These are phyloP conservation scores for Zasmidium cellare DNA, from an alignment of 2,329 filamentous ascomycete genomes.

Conservation along the genomic window DNA sequence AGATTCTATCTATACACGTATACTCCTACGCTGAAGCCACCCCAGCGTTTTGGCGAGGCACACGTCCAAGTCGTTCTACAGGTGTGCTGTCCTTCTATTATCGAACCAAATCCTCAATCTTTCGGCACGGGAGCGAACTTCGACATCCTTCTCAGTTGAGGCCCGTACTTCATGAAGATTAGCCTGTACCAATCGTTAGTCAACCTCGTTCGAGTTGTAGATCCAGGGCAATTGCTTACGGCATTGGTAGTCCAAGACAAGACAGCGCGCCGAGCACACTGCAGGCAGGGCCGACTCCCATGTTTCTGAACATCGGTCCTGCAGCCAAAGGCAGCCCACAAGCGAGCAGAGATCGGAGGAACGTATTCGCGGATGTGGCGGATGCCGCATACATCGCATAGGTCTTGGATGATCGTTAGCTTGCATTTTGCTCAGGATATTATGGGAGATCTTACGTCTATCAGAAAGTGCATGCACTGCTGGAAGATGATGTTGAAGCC, in stretches of 20 bases:
- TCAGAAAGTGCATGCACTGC: constrained; percentile 49
- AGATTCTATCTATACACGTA: too few species aligned
- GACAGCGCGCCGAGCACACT: constrained; percentile 45
- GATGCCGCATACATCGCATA: constrained; percentile 46
- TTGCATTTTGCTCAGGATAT: too few species aligned
- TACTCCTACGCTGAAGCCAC: too few species aligned
- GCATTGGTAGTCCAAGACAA: constrained; percentile 42
- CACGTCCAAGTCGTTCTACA: too few species aligned
- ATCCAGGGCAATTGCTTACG: constrained; percentile 13
- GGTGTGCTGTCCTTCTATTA: too few species aligned
- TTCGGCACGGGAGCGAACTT: constrained; percentile 22
- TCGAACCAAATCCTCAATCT: too few species aligned
- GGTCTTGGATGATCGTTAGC: constrained; percentile 23
- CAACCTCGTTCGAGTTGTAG: too few species aligned
- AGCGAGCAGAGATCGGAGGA: constrained; percentile 47
- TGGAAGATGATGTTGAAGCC: constrained; percentile 52
- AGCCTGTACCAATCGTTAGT: constrained; percentile 20
- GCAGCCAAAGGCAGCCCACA: constrained; percentile 38
- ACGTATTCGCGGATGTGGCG: constrained; percentile 52
- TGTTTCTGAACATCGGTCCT: constrained; percentile 41
- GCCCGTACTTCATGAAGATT: constrained; percentile 44
- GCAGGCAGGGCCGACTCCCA: constrained; percentile 45
- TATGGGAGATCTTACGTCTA: constrained; percentile 25
- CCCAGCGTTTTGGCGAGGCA: too few species aligned
- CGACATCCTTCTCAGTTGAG: constrained; percentile 41